Evolutionary conservation across 768 basidiomycete species (phyloP), one percentile per base, ranked within the genome.

Genomic region (Agrocybe praecox): DNA sequence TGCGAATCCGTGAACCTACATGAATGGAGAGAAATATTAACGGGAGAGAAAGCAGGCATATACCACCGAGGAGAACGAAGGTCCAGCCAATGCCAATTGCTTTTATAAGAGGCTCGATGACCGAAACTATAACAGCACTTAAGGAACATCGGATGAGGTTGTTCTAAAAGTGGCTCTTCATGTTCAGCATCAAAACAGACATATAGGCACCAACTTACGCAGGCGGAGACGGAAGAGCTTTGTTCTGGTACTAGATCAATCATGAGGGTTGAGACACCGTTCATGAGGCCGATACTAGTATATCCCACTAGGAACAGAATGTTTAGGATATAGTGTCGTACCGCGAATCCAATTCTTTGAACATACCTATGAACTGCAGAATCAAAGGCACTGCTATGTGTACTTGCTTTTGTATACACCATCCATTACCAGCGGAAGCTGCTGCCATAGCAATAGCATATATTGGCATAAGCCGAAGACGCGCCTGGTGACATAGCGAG

Each of bases 181-280:
- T 19, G 1, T 46, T 32, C 29, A 46, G 43, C 44, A 18, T n/a
- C 8, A 8, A 34, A 34, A 34, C 11, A 33, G 17, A 32, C n/a
- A 43, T 11, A 8, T 8, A 40, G 11, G 12, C 29, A 6, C 11
- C 14, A 7, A 78, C 87, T 62, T 67, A 90, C 89, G 54, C 88
- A 90, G 49, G 88, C 89, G 1, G 87, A 88, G 8, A 89, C 78
- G 6, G 88, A 83, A 9, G 88, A 87, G 40, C 87, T 79, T 53
- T 87, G 85, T 0, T 67, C 61, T 2, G 88, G 88, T 6, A 82
- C 71, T 29, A 89, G 74, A 67, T 91, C 89, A 22, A 91, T 75
- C 63, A 89, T 77, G 22, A 90, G 71, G 0, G 88, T 89, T 59
- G 86, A 84, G 1, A 76, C 66, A 1, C 73, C 72, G 64, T 84